Evolutionary conservation across 805 yeast genomes (phyloP), one percentile per base, ranked within the genome.

Genomic region (Pichia manshurica): DNA sequence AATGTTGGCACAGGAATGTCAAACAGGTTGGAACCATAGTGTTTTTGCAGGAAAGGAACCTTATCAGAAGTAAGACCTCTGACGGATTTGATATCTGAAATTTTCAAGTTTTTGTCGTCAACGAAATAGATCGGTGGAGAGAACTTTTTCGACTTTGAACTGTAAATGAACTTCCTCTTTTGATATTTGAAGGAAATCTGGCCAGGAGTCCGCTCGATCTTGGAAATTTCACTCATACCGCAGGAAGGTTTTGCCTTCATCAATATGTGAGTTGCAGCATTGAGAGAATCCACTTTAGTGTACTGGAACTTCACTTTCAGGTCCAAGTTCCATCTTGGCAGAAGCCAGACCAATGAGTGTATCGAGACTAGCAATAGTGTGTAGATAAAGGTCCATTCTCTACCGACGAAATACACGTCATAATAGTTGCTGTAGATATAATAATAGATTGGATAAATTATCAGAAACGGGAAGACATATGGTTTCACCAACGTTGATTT

Each of bases 1-100:
- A 93, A 91, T 0, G 96, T 79, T 44, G 99, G 99, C 47, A 93
- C 77, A 28, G 99, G 99, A 55, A 93, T 91, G 62, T 93, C 99
- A 62, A 93, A 93, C 55, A 77, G 77, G 70, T 93, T 93, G 55
- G 74, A 73, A 45, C 99, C 99, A 63, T 83, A 93, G 50, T 78
- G 69, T 60, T 89, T 78, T 39, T 58, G 56, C 34, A 70, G 56
- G 28, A 66, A 69, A 13, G 65, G 71, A 34, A 70, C 46, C n/a
- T 62, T 62, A 16, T 55, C 57, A 17, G 44, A 40, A 8, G 55
- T 32, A 31, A 74, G 56, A 32, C 73, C 73, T 47, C 60, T 68
- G 4, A 65, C 53, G 3, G 62, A 47, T 62, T 84, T 88, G 60
- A 82, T 77, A 16, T 68, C 74, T 21, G 71, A 69, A 49, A 89